Conservation (phyloP, 108 stramenopile genomes). For the Cyclotella baltica region DNA sequence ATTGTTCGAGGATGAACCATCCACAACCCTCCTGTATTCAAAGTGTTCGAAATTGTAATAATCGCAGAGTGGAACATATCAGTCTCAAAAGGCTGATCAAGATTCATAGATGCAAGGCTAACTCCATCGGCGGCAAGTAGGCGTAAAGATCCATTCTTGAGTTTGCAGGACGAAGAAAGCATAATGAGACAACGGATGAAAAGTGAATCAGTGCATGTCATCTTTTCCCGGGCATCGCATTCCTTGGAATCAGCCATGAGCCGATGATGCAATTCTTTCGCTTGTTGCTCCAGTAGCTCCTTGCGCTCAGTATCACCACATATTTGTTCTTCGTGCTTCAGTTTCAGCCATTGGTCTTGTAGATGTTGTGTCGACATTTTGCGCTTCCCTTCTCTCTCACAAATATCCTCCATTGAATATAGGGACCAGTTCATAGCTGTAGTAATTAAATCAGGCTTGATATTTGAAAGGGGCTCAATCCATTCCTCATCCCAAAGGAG, state of each 20-base stretch:
- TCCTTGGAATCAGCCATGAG: not conserved
- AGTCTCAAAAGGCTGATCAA: not conserved
- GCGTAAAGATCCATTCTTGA: not conserved
- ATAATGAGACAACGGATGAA: not conserved
- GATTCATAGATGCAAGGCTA: not conserved
- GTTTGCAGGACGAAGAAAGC: not conserved
- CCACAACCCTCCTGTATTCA: not conserved
- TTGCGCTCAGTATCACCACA: not conserved
- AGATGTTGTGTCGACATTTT: not conserved
- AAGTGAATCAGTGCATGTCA: not conserved
- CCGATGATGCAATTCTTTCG: not conserved
- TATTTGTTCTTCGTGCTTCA: not conserved
- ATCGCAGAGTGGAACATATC: not conserved
- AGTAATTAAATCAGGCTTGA: not conserved
- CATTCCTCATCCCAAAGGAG: slow-evolving; percentile 21
- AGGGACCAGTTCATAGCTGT: slow-evolving; percentile 9
- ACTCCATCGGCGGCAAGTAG: not conserved
- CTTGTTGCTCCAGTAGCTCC: not conserved
- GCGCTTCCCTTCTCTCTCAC: not conserved
- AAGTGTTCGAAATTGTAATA: not conserved
- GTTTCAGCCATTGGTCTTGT: not conserved
- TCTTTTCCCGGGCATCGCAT: not conserved
- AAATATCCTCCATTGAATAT: slow-evolving; percentile 1
- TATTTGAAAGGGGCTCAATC: slow-evolving; percentile 2
- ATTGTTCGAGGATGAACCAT: not conserved